Percentiles rank a stretch among this genome's conserved stretches.
Conservation (phyloP, 129 eudicot species). For the Helichrysum umbraculigerum region DNA sequence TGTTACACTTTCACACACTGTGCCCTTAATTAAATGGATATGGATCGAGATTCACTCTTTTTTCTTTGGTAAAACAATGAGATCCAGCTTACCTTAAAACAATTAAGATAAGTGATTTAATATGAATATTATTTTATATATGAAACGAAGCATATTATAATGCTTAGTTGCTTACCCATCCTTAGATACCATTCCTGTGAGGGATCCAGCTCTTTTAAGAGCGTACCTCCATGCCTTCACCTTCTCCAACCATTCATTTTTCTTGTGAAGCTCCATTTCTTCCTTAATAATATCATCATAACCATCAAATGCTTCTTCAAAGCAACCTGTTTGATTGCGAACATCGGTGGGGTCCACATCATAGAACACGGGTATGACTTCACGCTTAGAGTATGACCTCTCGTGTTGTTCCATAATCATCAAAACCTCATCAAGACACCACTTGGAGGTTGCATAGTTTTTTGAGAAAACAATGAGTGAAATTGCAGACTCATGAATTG, state of each 20-base stretch:
- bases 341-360: slow-evolving; percentile 31
- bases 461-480: slow-evolving; percentile 19
- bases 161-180: slow-evolving; percentile 26
- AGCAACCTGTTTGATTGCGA: slow-evolving; percentile 21
- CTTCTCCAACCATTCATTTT: slow-evolving; percentile 12
- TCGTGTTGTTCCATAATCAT: slow-evolving; percentile 12
- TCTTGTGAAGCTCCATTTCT: slow-evolving; percentile 13
- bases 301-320: slow-evolving; percentile 21
- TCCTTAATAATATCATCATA: slow-evolving; percentile 4
- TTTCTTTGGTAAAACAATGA: no score
- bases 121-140: not conserved
- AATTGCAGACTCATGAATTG: slow-evolving; percentile 13
- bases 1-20: no score
- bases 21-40: no score
- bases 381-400: slow-evolving; percentile 3
- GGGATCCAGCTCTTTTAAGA: slow-evolving; percentile 21
- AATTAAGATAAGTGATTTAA: not conserved
- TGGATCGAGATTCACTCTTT: no score
- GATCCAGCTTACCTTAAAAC: no score
- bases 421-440: slow-evolving; percentile 26
- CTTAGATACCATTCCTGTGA: slow-evolving; percentile 22
- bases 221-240: slow-evolving; percentile 19
- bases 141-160: not conserved
- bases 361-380: slow-evolving; percentile 26
- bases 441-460: slow-evolving; percentile 14